These are phyloP conservation scores for Sanguinoderma infundibulare DNA, from an alignment of 1,284 basidiomycete species.

Conservation along the genomic window DNA sequence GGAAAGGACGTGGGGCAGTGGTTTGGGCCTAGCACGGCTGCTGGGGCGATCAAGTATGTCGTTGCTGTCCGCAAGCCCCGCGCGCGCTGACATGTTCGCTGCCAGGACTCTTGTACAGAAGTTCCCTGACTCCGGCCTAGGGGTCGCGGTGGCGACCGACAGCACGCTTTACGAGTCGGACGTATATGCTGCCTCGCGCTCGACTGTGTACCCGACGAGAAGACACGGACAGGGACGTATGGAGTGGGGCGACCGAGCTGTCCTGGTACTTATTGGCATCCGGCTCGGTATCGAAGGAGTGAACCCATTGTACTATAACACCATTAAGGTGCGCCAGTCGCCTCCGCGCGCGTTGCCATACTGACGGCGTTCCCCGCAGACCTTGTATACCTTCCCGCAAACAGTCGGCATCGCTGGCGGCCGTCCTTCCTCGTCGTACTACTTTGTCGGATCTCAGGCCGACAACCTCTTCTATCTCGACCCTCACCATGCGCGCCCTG, in stretches of 20 bases:
- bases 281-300: slow-evolving; percentile 92
- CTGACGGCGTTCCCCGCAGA: slow-evolving; percentile 45
- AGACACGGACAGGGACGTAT: slow-evolving; percentile 35
- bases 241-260: slow-evolving; percentile 83
- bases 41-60: slow-evolving; percentile 90
- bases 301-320: slow-evolving; percentile 94
- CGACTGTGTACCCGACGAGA: slow-evolving; percentile 40
- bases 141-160: slow-evolving; percentile 85
- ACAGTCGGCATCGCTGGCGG: slow-evolving; percentile 97
- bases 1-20: slow-evolving; percentile 97
- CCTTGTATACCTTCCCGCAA: slow-evolving; percentile 92
- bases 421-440: slow-evolving; percentile 94
- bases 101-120: slow-evolving; percentile 75
- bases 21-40: slow-evolving; percentile 98
- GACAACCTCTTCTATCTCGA: slow-evolving; percentile 95
- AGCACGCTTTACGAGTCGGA: slow-evolving; percentile 83
- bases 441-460: slow-evolving; percentile 93
- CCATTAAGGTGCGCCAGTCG: slow-evolving; percentile 79
- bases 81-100: background rate
- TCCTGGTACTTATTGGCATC: slow-evolving; percentile 87
- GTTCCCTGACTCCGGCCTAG: slow-evolving; percentile 82
- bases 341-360: background rate
- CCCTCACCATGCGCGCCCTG: slow-evolving; percentile 88
- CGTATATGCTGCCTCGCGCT: slow-evolving; percentile 81
- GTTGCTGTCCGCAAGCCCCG: no score